phyloP scores from a whole-genome alignment of 2,329 filamentous ascomycete genomes.

The Graphilbum fragrans region DNA sequence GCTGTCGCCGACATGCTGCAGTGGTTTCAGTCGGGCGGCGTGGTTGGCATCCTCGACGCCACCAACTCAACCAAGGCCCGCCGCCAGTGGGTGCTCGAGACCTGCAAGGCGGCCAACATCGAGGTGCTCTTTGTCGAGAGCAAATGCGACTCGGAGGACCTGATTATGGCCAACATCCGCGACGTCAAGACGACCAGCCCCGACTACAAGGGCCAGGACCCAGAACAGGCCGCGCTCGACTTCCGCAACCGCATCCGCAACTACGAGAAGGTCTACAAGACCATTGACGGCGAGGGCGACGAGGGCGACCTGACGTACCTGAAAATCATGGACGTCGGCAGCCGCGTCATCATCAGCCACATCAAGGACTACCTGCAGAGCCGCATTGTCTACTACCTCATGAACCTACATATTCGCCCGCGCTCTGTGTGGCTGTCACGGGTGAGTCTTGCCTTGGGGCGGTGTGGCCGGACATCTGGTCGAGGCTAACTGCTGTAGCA shows the following conservation, averaged over 20 bases:
- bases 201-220: constrained; percentile 89
- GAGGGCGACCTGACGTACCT: constrained; percentile 86
- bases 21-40: constrained; percentile 81
- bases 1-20: constrained; percentile 87
- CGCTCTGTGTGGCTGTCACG: constrained; percentile 93
- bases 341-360: constrained; percentile 94
- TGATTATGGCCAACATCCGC: constrained; percentile 97
- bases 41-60: constrained; percentile 89
- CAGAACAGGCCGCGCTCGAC: constrained; percentile 78
- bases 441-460: constrained; percentile 35
- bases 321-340: constrained; percentile 93
- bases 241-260: constrained; percentile 92
- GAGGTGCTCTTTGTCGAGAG: constrained; percentile 95
- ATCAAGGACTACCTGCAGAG: constrained; percentile 96
- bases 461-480: not conserved
- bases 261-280: constrained; percentile 95
- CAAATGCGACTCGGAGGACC: constrained; percentile 87
- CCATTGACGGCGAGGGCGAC: constrained; percentile 67
- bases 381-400: constrained; percentile 92
- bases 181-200: constrained; percentile 96
- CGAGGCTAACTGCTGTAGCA: constrained; percentile 41
- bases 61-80: constrained; percentile 91
- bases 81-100: constrained; percentile 81
- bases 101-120: constrained; percentile 61
- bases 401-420: constrained; percentile 96